A percentile compares a stretch with the other conserved stretches of the same genome.
phyloP scores from a whole-genome alignment of 345 rosid genomes.

The Salix suchowensis region DNA sequence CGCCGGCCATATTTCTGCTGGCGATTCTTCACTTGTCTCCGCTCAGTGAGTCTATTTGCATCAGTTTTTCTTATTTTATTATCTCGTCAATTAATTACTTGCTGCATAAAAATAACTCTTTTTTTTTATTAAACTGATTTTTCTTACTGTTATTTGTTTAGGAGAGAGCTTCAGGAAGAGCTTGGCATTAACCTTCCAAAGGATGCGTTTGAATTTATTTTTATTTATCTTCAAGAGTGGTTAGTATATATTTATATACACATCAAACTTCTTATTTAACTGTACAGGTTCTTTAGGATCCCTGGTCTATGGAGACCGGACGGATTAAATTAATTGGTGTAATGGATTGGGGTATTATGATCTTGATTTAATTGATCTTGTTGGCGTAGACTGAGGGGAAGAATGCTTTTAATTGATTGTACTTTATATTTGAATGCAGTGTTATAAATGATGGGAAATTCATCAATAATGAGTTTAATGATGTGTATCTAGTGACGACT shows the following conservation, averaged over 20 bases:
- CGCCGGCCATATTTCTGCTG: slow-evolving; percentile 94
- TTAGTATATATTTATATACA: slow-evolving; percentile 22
- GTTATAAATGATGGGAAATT: slow-evolving; percentile 68
- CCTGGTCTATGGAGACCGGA: neutral
- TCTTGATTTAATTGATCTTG: too few species aligned
- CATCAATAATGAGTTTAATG: slow-evolving; percentile 83
- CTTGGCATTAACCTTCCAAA: slow-evolving; percentile 71
- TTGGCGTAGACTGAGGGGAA: too few species aligned
- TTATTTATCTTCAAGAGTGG: slow-evolving; percentile 73
- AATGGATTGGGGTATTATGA: neutral
- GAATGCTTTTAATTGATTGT: neutral
- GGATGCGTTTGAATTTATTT: slow-evolving; percentile 83
- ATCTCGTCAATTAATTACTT: too few species aligned
- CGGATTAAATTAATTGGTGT: neutral
- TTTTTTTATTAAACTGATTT: slow-evolving; percentile 2
- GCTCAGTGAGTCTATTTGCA: slow-evolving; percentile 46
- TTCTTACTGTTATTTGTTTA: slow-evolving; percentile 18
- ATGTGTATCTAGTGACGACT: slow-evolving; percentile 81
- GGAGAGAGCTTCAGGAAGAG: slow-evolving; percentile 95
- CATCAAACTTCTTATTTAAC: neutral
- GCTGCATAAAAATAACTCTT: neutral
- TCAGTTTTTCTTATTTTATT: neutral
- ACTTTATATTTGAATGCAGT: slow-evolving; percentile 39
- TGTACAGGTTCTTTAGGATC: too few species aligned
- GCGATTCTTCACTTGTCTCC: slow-evolving; percentile 66